Conservation (phyloP, 2,329 filamentous ascomycete genomes). For the Chaetothyriales sp. region DNA sequence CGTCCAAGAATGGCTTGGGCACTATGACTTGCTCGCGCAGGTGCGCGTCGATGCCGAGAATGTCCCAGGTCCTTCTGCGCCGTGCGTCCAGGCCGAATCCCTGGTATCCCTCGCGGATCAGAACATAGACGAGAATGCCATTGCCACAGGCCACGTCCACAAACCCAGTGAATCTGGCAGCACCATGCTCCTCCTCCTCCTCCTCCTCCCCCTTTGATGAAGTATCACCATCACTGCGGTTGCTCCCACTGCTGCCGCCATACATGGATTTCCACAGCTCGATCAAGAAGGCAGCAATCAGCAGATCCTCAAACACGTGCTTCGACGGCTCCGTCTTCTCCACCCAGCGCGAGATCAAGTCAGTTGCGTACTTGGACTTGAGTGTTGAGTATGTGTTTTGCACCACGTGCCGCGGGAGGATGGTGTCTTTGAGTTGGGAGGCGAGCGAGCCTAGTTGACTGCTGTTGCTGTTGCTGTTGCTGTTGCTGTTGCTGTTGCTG, state of each 20-base stretch:
- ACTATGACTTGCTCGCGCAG: slow-evolving; percentile 45
- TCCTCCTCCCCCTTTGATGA: too few relatives aligned
- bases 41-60: slow-evolving; percentile 43
- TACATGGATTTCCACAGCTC: slow-evolving; percentile 88
- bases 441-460: slow-evolving; percentile 55
- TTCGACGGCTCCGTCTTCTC: slow-evolving; percentile 79
- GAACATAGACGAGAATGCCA: slow-evolving; percentile 70
- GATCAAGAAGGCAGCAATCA: slow-evolving; percentile 81
- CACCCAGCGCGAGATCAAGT: slow-evolving; percentile 60
- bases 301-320: slow-evolving; percentile 88
- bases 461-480: slow-evolving; percentile 44
- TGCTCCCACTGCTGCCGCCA: slow-evolving; percentile 14
- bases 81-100: slow-evolving; percentile 91
- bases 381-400: slow-evolving; percentile 71
- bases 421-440: slow-evolving; percentile 51
- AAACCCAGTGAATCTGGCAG: slow-evolving; percentile 59
- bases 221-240: too few relatives aligned
- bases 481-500: too few relatives aligned
- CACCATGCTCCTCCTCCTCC: too few relatives aligned
- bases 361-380: slow-evolving; percentile 62
- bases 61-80: slow-evolving; percentile 65
- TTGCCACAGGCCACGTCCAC: slow-evolving; percentile 95
- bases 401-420: slow-evolving; percentile 60
- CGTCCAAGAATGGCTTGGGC: slow-evolving; percentile 34
- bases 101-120: slow-evolving; percentile 62